Percentiles rank a stretch among this genome's conserved stretches.
Evolutionary conservation across 2,329 filamentous ascomycete species (phyloP).

Genomic region (Botryosphaeria dothidea): DNA sequence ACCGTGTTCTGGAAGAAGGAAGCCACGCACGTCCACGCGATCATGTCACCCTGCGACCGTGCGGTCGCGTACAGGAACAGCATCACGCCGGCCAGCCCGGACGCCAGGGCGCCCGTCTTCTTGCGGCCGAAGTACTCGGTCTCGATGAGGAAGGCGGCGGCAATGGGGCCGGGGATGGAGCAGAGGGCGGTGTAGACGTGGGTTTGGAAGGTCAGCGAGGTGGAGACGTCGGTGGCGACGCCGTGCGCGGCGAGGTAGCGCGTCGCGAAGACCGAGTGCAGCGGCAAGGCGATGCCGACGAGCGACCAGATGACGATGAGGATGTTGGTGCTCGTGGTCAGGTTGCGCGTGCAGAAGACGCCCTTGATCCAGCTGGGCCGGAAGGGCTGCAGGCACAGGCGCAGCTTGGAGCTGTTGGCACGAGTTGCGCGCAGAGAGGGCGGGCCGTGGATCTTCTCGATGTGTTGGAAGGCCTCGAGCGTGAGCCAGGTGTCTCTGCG

Average conservation of each 20-base stretch:
- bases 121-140: conserved; percentile 41
- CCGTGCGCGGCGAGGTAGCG: conserved; percentile 58
- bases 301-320: conserved; percentile 46
- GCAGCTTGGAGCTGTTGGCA: conserved; percentile 30
- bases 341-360: conserved; percentile 43
- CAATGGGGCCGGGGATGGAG: conserved; percentile 49
- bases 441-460: conserved; percentile 33
- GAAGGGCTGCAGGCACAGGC: conserved; percentile 27
- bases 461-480: conserved; percentile 36
- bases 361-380: conserved; percentile 31
- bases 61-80: conserved; percentile 50
- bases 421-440: neutral
- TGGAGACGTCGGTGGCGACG: conserved; percentile 42
- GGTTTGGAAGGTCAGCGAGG: conserved; percentile 52
- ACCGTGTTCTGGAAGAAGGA: conserved; percentile 62
- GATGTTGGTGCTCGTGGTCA: conserved; percentile 35
- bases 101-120: conserved; percentile 46
- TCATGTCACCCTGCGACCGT: conserved; percentile 56
- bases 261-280: conserved; percentile 53
- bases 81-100: conserved; percentile 43
- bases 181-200: conserved; percentile 58
- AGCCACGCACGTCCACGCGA: conserved; percentile 67
- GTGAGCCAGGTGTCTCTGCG: conserved; percentile 35
- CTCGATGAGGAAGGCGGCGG: conserved; percentile 46
- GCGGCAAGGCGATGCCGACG: conserved; percentile 47